Percentiles rank a stretch among this genome's conserved stretches.
phyloP scores from a whole-genome alignment of 2,329 filamentous ascomycete genomes.

The Exophiala calicioides region DNA sequence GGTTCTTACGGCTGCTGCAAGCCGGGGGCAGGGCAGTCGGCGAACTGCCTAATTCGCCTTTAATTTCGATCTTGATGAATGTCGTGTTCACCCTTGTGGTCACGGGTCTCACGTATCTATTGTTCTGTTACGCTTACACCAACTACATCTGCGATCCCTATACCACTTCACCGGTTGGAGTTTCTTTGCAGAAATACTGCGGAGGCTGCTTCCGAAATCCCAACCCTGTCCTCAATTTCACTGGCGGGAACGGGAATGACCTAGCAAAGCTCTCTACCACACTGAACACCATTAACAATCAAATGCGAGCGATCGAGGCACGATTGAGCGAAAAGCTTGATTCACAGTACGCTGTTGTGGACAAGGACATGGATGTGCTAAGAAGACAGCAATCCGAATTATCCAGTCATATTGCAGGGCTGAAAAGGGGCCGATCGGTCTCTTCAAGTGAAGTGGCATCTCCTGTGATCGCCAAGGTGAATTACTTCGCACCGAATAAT shows the following conservation, averaged over 20 bases:
- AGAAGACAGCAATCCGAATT: conserved; percentile 25
- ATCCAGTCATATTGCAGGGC: conserved; percentile 17
- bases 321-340: conserved; percentile 25
- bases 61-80: conserved; percentile 17
- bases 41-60: conserved; percentile 23
- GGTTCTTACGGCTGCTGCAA: conserved; percentile 14
- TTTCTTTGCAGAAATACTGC: conserved; percentile 26
- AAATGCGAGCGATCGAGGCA: conserved; percentile 25
- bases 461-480: conserved; percentile 52
- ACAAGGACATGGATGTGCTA: conserved; percentile 22
- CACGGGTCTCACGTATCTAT: conserved; percentile 11
- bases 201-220: conserved; percentile 21
- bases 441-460: conserved; percentile 22
- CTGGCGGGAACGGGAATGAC: conserved; percentile 17
- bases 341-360: conserved; percentile 13
- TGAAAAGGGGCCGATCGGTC: neutral
- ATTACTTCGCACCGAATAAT: conserved; percentile 68
- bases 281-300: conserved; percentile 23
- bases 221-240: conserved; percentile 19
- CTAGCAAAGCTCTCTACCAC: conserved; percentile 20
- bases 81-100: conserved; percentile 17
- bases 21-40: conserved; percentile 14
- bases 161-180: conserved; percentile 20
- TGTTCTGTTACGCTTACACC: conserved; percentile 26
- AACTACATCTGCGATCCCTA: conserved; percentile 23